A percentile compares a stretch with the other conserved stretches of the same genome.
Evolutionary conservation across 352 stramenopile species (phyloP).

Genomic region (Halophytophthora batemanensis): DNA sequence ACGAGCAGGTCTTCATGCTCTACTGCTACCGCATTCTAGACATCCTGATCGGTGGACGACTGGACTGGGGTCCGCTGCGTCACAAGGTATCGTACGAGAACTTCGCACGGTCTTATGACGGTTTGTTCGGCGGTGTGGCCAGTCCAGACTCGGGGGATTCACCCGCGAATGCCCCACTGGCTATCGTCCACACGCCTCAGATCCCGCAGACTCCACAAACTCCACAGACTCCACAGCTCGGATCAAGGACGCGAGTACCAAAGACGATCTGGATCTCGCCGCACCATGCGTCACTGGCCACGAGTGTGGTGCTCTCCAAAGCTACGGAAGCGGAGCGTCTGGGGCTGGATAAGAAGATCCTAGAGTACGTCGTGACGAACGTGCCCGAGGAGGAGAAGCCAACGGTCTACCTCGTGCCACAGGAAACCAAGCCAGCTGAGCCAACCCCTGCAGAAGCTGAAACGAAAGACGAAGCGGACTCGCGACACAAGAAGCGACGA

Average conservation of each 20-base stretch:
- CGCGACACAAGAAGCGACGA: conserved; percentile 8
- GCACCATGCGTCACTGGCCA: conserved; percentile 70
- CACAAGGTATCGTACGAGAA: conserved; percentile 50
- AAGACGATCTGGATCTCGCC: conserved; percentile 83
- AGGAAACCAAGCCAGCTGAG: conserved; percentile 1
- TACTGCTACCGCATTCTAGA: conserved; percentile 87
- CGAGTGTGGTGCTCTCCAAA: conserved; percentile 68
- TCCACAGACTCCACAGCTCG: not conserved
- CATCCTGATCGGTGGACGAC: conserved; percentile 47
- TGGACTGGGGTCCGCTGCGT: conserved; percentile 67
- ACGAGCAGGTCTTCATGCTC: conserved; percentile 89
- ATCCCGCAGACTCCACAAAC: conserved; percentile 1
- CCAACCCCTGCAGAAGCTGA: conserved; percentile 3
- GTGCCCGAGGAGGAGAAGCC: conserved; percentile 59
- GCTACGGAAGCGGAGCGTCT: conserved; percentile 57
- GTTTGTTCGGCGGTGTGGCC: conserved; percentile 12
- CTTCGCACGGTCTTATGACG: conserved; percentile 51
- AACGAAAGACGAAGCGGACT: not conserved
- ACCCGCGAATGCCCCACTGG: too few relatives aligned
- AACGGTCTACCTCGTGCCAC: conserved; percentile 34
- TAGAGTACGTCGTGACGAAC: conserved; percentile 62
- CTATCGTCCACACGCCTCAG: not conserved
- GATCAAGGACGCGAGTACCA: conserved; percentile 25
- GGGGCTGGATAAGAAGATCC: conserved; percentile 60
- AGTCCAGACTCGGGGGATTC: not conserved